Evolutionary conservation across 495 filamentous ascomycete genomes (phyloP), one percentile per base, ranked within the genome.

Genomic region (Penicillium parvum): DNA sequence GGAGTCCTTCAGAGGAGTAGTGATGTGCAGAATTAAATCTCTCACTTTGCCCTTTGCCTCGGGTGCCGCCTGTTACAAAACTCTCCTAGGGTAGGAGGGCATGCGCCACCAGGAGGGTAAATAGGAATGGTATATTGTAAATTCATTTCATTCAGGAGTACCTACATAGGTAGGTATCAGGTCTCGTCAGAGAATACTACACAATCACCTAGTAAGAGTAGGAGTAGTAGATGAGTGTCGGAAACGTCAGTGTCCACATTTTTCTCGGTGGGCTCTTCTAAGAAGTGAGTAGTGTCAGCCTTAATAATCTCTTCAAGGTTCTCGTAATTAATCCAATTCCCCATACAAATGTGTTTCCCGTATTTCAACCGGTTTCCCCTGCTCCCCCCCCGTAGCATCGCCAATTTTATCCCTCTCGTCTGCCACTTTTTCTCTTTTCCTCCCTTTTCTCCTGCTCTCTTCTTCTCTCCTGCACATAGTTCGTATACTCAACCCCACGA

Each of bases 371-470:
- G 28, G 28, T 30, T 30, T 15, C 7, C 28, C 36, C 48, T 53
- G 30, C 49, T 40, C 26, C 47, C 40, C 38, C 38, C 52, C 32
- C 40, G 46, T 39, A 59, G 50, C 35, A 60, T 57, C 53, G 53
- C 48, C 49, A 47, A 43, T 52, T 57, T 50, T 49, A 53, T 35
- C 49, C 46, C 30, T 36, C 41, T 40, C 25, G n/a, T 18, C 40
- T 43, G 19, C 38, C 40, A 27, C 42, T 32, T 45, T 32, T 37
- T 50, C 27, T 44, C 38, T 41, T 45, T 23, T 26, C 19, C 27
- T 45, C 47, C 37, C 33, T 50, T 16, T 43, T 32, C 18, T 28
- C 11, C 16, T 34, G 32, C 36, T 37, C 27, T 46, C 40, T 50
- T 36, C 44, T 40, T 34, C 5, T 21, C 25, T 19, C 22, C 19